phyloP scores from a whole-genome alignment of 176 grass and related monocot species.

The Cenchrus americanus region DNA sequence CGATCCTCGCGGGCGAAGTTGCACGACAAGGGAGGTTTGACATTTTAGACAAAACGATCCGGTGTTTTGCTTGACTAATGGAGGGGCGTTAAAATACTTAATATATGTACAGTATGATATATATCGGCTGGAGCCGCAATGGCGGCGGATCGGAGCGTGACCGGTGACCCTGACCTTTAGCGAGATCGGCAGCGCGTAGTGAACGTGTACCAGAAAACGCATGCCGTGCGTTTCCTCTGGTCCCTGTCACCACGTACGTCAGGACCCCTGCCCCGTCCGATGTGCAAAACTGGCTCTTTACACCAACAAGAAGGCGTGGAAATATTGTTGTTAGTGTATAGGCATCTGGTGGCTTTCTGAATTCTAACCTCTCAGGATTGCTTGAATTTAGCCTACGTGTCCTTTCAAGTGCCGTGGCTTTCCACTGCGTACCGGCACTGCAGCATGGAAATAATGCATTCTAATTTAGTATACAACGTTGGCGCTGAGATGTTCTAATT shows the following conservation, averaged over 20 bases:
- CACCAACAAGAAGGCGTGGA: constrained; percentile 43
- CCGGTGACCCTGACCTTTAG: constrained; percentile 9
- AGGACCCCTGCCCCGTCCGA: not conserved
- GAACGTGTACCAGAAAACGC: constrained; percentile 1
- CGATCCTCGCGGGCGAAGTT: not conserved
- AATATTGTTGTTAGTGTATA: not conserved
- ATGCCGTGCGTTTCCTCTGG: not conserved
- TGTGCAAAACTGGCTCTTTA: constrained; percentile 9
- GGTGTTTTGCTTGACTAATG: not conserved
- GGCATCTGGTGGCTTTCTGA: not conserved
- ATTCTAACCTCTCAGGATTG: not conserved
- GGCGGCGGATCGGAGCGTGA: not conserved
- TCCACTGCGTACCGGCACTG: not conserved
- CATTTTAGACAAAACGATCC: not conserved
- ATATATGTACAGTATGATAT: not conserved
- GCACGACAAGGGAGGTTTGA: not conserved
- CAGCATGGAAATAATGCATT: not conserved
- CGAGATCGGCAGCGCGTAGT: not conserved
- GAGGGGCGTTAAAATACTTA: not conserved
- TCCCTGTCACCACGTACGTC: constrained; percentile 7
- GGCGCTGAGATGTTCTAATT: not conserved
- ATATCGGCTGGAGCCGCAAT: not conserved
- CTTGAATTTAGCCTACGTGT: not conserved
- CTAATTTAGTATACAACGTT: not conserved
- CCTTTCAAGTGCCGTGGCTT: not conserved